phyloP scores from a whole-genome alignment of 768 basidiomycete species.

The Trichaptum fuscoviolaceum region DNA sequence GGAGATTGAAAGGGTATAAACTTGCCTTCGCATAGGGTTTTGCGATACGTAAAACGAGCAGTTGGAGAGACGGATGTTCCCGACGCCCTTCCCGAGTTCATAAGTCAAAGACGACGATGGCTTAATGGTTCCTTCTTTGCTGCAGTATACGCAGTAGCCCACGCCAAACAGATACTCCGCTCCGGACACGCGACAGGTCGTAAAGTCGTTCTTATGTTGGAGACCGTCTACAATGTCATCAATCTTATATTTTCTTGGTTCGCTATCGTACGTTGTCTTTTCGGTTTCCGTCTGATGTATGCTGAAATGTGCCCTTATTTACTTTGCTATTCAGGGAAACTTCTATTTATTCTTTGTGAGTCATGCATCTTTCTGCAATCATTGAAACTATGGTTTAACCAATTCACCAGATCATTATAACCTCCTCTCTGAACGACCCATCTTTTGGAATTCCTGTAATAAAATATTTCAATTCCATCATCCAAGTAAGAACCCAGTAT shows the following conservation, averaged over 20 bases:
- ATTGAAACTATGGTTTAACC: not conserved
- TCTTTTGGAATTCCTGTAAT: constrained; percentile 62
- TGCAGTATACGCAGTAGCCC: constrained; percentile 87
- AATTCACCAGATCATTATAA: constrained; percentile 65
- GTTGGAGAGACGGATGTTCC: constrained; percentile 94
- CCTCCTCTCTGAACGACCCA: constrained; percentile 77
- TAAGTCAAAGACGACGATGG: constrained; percentile 86
- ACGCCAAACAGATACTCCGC: constrained; percentile 70
- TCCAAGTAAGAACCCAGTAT: constrained; percentile 48
- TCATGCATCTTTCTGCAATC: constrained; percentile 6
- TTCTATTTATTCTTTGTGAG: constrained; percentile 92
- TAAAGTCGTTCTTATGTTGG: constrained; percentile 68
- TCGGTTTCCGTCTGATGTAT: not conserved
- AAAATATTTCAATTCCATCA: constrained; percentile 65
- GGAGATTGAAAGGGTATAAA: constrained; percentile 10
- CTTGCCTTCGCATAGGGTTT: constrained; percentile 57
- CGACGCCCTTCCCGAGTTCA: constrained; percentile 89
- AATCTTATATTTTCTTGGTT: constrained; percentile 94
- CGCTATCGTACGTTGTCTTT: constrained; percentile 55
- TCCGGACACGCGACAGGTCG: constrained; percentile 78
- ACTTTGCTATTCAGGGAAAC: constrained; percentile 59
- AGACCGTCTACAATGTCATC: constrained; percentile 83
- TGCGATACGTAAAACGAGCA: constrained; percentile 94
- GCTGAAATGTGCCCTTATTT: not conserved
- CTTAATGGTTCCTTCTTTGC: constrained; percentile 94